phyloP scores from a whole-genome alignment of 2,329 filamentous ascomycete genomes.

The Penicillium griseofulvum region DNA sequence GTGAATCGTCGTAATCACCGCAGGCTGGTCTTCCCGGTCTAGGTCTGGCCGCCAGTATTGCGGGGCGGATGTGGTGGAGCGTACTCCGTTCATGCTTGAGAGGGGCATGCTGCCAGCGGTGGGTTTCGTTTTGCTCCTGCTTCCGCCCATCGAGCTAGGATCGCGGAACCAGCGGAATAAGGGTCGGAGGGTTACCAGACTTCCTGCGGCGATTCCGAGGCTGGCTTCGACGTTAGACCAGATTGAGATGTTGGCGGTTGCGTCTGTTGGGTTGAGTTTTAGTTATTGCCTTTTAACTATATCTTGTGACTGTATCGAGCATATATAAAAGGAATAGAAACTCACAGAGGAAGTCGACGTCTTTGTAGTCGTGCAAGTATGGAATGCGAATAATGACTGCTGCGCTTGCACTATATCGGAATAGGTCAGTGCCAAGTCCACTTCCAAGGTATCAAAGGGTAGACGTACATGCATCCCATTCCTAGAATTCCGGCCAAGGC shows the following conservation, averaged over 20 bases:
- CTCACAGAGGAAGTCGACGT: slow-evolving; percentile 36
- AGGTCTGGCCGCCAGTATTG: slow-evolving; percentile 35
- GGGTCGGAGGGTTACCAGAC: slow-evolving; percentile 50
- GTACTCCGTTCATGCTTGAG: slow-evolving; percentile 27
- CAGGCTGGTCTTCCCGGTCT: slow-evolving; percentile 23
- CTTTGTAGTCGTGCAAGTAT: slow-evolving; percentile 34
- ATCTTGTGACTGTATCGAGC: neutral
- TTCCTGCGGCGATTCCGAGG: slow-evolving; percentile 47
- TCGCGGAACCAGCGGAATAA: slow-evolving; percentile 44
- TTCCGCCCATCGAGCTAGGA: slow-evolving; percentile 24
- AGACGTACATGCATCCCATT: slow-evolving; percentile 54
- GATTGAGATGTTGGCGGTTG: slow-evolving; percentile 39
- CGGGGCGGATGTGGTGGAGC: slow-evolving; percentile 20
- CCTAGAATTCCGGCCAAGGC: slow-evolving; percentile 54
- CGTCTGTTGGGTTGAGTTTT: slow-evolving; percentile 23
- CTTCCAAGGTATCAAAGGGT: neutral
- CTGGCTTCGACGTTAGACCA: slow-evolving; percentile 42
- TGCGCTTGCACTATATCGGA: slow-evolving; percentile 31
- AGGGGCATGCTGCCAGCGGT: slow-evolving; percentile 31
- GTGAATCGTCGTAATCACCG: slow-evolving; percentile 30
- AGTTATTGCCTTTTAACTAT: slow-evolving; percentile 5
- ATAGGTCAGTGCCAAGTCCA: neutral
- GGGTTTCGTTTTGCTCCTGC: slow-evolving; percentile 21
- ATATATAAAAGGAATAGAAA: neutral
- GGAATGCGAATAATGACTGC: slow-evolving; percentile 40